These are phyloP conservation scores for Phytopythium aichiense DNA, from an alignment of 352 stramenopile genomes.

Conservation along the genomic window DNA sequence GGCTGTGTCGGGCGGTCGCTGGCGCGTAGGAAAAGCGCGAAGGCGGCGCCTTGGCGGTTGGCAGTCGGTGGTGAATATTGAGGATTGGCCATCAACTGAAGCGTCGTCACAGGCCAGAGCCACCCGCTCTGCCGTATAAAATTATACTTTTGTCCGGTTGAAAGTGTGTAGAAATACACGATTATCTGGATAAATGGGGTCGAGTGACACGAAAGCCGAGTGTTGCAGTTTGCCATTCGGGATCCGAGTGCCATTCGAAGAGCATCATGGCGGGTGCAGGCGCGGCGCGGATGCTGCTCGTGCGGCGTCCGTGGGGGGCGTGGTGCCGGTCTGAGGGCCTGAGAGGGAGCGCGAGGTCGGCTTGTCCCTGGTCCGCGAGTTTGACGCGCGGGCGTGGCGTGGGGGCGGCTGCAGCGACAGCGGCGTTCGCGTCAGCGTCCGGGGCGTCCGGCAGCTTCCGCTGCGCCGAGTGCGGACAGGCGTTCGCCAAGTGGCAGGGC, in stretches of 20 bases:
- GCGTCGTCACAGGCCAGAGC: conserved; percentile 3
- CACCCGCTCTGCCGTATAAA: conserved; percentile 1
- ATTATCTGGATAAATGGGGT: background rate
- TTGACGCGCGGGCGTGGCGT: background rate
- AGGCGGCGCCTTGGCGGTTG: background rate
- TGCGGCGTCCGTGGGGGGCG: background rate
- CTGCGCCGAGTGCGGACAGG: conserved; percentile 55
- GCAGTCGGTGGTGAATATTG: background rate
- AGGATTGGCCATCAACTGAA: background rate
- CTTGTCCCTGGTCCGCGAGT: background rate
- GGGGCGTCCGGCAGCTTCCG: conserved; percentile 24
- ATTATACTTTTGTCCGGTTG: background rate
- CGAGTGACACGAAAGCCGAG: background rate
- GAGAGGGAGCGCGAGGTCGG: background rate
- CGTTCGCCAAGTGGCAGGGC: conserved; percentile 81
- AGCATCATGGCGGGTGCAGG: background rate
- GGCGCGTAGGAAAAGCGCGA: background rate
- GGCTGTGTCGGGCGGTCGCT: no score
- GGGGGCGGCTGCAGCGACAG: background rate
- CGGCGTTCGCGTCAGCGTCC: background rate
- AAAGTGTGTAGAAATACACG: background rate
- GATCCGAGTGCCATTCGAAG: background rate
- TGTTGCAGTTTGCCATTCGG: background rate
- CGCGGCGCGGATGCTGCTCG: background rate
- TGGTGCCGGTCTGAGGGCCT: background rate